Evolutionary conservation across 1,284 basidiomycete species (phyloP).

Genomic region (Stygiomarasmius scandens): DNA sequence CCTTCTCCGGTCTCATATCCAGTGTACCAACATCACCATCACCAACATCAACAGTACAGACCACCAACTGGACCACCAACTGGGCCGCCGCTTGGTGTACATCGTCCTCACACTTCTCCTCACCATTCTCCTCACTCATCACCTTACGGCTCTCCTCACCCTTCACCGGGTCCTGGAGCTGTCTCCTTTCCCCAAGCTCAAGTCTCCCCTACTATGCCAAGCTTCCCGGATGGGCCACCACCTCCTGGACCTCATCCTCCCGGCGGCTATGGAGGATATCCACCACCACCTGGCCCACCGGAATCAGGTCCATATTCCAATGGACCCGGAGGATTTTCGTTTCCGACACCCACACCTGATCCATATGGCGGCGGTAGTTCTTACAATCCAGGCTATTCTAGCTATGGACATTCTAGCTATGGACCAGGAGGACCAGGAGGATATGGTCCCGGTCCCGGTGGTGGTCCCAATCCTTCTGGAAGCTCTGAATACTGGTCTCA

Average conservation of each 20-base stretch:
- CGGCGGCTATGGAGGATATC: not conserved
- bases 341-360: not conserved
- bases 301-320: not conserved
- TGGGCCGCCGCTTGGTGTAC: not conserved
- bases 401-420: not conserved
- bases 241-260: slow-evolving; percentile 2
- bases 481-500: not conserved
- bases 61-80: not conserved
- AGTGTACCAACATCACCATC: slow-evolving; percentile 17
- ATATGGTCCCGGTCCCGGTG: not conserved
- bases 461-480: not conserved
- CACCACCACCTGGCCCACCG: not conserved
- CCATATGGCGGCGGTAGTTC: not conserved
- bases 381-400: not conserved
- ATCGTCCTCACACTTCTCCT: not conserved
- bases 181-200: slow-evolving; percentile 7
- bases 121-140: not conserved
- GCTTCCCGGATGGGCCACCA: not conserved
- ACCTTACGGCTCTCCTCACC: not conserved
- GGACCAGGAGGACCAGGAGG: not conserved
- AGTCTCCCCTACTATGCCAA: not conserved
- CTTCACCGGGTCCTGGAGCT: not conserved
- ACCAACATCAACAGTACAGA: slow-evolving; percentile 3
- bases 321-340: not conserved
- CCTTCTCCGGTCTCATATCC: slow-evolving; percentile 1